Percentiles rank a stretch among this genome's conserved stretches.
Conservation (phyloP, 805 yeast species). For the Lipomyces chichibuensis region DNA sequence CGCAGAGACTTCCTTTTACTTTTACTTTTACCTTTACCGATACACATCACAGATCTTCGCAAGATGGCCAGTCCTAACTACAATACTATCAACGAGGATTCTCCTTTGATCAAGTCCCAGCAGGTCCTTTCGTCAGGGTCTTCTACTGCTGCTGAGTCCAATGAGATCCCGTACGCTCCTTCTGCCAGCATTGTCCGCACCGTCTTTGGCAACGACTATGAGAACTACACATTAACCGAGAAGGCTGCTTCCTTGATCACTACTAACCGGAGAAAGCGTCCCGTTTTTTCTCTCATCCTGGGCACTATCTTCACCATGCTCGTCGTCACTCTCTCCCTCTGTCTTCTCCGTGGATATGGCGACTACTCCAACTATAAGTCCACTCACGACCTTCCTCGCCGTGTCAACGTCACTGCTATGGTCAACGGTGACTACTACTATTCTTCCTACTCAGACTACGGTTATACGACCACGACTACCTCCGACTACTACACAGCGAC, state of each 20-base stretch:
- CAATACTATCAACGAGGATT: constrained; percentile 27
- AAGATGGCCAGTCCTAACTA: constrained; percentile 23
- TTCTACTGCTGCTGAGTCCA: constrained; percentile 11
- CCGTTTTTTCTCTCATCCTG: constrained; percentile 29
- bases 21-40: no score
- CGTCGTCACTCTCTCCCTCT: constrained; percentile 29
- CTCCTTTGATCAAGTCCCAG: constrained; percentile 18
- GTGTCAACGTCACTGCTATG: constrained; percentile 35
- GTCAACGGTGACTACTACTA: constrained; percentile 32
- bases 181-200: constrained; percentile 24
- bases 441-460: constrained; percentile 8
- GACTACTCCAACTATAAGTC: constrained; percentile 29
- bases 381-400: constrained; percentile 32
- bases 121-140: constrained; percentile 1
- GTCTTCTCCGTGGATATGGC: constrained; percentile 33
- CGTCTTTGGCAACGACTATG: constrained; percentile 31
- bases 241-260: constrained; percentile 35
- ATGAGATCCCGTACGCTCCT: constrained; percentile 21
- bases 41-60: no score
- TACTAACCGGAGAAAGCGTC: constrained; percentile 35
- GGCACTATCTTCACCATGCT: constrained; percentile 28
- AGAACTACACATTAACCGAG: constrained; percentile 25
- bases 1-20: no score
- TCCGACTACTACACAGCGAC: constrained; percentile 13
- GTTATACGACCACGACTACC: constrained; percentile 2